phyloP scores from a whole-genome alignment of 805 yeast genomes.

The Starmera amethionina region DNA sequence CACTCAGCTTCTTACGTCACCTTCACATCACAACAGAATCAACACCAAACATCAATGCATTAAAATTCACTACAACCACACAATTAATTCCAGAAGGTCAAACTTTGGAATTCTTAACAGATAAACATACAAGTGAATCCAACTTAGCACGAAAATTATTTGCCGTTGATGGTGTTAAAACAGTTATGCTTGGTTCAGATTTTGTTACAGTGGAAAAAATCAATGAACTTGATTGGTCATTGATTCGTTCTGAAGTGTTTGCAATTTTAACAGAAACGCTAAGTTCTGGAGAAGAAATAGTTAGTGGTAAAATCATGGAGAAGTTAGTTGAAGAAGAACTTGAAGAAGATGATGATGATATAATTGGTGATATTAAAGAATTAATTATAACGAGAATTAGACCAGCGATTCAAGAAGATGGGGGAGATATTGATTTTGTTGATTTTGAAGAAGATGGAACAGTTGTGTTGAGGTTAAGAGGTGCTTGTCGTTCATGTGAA shows the following conservation, averaged over 20 bases:
- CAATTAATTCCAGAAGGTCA: constrained; percentile 52
- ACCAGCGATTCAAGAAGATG: constrained; percentile 70
- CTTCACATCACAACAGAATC: constrained; percentile 73
- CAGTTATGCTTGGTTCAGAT: constrained; percentile 74
- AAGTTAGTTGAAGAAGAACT: background rate
- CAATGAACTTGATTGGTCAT: constrained; percentile 38
- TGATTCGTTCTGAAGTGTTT: constrained; percentile 59
- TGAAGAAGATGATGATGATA: constrained; percentile 54
- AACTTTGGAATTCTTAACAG: constrained; percentile 64
- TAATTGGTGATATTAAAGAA: constrained; percentile 59
- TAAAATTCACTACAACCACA: constrained; percentile 74
- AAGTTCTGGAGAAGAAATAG: constrained; percentile 39
- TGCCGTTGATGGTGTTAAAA: constrained; percentile 63
- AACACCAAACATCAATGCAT: constrained; percentile 81
- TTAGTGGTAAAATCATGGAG: constrained; percentile 21
- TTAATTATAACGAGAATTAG: constrained; percentile 59
- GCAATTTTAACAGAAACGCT: constrained; percentile 19
- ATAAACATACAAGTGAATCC: constrained; percentile 65
- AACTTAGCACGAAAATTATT: constrained; percentile 73
- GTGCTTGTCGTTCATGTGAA: constrained; percentile 70
- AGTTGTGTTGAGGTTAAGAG: constrained; percentile 49
- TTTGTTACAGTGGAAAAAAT: constrained; percentile 75
- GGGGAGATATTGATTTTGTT: constrained; percentile 65
- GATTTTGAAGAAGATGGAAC: constrained; percentile 53
- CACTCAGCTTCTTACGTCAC: constrained; percentile 5